Percentiles rank a stretch among this genome's conserved stretches.
phyloP scores from a whole-genome alignment of 2,329 filamentous ascomycete species.

The Pseudohalonectria lignicola region DNA sequence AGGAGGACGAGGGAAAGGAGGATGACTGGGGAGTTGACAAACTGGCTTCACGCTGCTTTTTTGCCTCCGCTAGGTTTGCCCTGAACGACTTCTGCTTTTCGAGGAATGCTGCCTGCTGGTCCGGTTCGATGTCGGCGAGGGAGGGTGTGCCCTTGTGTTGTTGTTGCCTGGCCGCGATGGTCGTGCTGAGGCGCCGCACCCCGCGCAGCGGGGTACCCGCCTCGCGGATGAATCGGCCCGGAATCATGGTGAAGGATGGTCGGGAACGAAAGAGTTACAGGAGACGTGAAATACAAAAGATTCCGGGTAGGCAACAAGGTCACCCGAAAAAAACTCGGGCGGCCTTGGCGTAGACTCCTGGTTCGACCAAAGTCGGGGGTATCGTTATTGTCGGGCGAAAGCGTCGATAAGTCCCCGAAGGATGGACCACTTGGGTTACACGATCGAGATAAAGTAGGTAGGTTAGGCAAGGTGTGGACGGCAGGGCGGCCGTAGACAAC shows the following conservation, averaged over 20 bases:
- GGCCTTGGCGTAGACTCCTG: not conserved
- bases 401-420: too few species aligned
- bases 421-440: too few species aligned
- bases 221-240: slow-evolving; percentile 36
- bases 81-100: slow-evolving; percentile 78
- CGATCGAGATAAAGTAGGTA: too few species aligned
- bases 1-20: slow-evolving; percentile 12
- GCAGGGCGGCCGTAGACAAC: too few species aligned
- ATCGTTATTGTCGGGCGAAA: too few species aligned
- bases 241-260: slow-evolving; percentile 33
- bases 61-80: slow-evolving; percentile 64
- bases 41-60: slow-evolving; percentile 84
- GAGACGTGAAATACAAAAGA: not conserved
- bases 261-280: not conserved
- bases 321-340: not conserved
- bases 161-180: slow-evolving; percentile 28
- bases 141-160: slow-evolving; percentile 49
- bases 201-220: slow-evolving; percentile 31
- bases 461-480: too few species aligned
- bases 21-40: slow-evolving; percentile 37
- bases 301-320: not conserved
- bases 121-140: slow-evolving; percentile 70
- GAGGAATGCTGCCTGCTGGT: slow-evolving; percentile 67
- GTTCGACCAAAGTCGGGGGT: too few species aligned
- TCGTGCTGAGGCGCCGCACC: slow-evolving; percentile 47